Evolutionary conservation across 441 rosid species (phyloP), one percentile per base, ranked within the genome.

Genomic region (Eruca vesicaria): DNA sequence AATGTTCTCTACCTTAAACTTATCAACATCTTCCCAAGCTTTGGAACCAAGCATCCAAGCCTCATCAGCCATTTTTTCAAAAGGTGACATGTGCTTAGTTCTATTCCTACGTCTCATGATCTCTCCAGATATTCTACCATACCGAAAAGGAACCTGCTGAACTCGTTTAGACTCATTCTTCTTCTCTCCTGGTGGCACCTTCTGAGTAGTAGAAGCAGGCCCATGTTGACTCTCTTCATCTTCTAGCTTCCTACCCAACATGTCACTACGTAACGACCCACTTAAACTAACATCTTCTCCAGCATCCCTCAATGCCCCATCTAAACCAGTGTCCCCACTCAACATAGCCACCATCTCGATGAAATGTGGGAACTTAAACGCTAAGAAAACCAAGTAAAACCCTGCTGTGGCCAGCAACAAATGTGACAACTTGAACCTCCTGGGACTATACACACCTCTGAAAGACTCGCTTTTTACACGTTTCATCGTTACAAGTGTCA

Each of bases 31-130:
- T 52, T 87, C 83, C 98, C 99, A 95, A 63, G 97, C 99, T 80
- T 90, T 93, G 48, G 84, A 74, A 23, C 99, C 99, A 78, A 93
- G 81, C 9, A 82, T 85, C 98, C 97, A 91, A 35, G 99, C 99
- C 76, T 93, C 98, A 62, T 89, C 95, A 1, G 94, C 97, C 96
- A 96, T 86, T 78, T 71, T 93, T 83, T 89, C 94, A 64, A 96
- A 83, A 66, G 80, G 72, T 3, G 97, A 88, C 66, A 88, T 76
- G 50, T 85, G 91, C 28, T 60, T 75, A 14, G 91, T 90, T 79
- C 84, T 85, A 72, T 91, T 89, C 81, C 84, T 86, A 76, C 90
- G 82, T 68, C 83, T 86, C 91, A 89, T 80, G 45, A 91, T 78
- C 81, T 87, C 93, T 77, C 86, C 94, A 0, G 95, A 86, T 74